These are phyloP conservation scores for Benincasa hispida DNA, from an alignment of 306 rosid genomes.

Conservation along the genomic window DNA sequence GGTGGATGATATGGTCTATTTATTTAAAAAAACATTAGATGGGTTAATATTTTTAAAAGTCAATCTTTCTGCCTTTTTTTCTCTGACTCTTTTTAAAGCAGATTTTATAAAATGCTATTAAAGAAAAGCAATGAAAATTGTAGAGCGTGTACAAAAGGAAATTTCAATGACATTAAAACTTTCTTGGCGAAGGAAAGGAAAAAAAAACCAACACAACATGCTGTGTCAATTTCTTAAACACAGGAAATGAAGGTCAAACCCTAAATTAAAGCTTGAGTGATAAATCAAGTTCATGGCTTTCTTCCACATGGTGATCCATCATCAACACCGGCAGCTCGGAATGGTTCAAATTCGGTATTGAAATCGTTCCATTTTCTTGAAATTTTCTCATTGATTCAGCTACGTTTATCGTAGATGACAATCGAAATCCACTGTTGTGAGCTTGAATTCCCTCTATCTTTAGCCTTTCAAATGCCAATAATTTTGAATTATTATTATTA, in stretches of 20 bases:
- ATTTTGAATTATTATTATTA: neutral
- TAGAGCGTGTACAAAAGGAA: neutral
- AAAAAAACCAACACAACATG: neutral
- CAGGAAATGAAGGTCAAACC: neutral
- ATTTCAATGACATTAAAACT: neutral
- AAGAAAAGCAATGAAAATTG: no score
- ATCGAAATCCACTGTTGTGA: neutral
- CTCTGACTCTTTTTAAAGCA: no score
- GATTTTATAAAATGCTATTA: no score
- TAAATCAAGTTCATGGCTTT: conserved; percentile 29
- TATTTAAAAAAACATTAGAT: no score
- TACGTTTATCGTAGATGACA: neutral
- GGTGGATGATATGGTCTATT: no score
- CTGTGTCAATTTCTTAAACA: neutral
- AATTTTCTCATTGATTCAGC: neutral
- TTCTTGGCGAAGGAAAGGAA: no score
- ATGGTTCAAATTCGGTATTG: neutral
- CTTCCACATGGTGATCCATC: neutral
- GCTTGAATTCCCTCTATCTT: neutral
- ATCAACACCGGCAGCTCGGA: neutral
- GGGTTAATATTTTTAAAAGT: no score
- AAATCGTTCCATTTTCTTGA: neutral
- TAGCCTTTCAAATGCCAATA: neutral
- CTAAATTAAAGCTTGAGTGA: conserved; percentile 32
- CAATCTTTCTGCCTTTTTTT: no score